Conservation (phyloP, 805 yeast species). For the Barnettozyma sucrosica region DNA sequence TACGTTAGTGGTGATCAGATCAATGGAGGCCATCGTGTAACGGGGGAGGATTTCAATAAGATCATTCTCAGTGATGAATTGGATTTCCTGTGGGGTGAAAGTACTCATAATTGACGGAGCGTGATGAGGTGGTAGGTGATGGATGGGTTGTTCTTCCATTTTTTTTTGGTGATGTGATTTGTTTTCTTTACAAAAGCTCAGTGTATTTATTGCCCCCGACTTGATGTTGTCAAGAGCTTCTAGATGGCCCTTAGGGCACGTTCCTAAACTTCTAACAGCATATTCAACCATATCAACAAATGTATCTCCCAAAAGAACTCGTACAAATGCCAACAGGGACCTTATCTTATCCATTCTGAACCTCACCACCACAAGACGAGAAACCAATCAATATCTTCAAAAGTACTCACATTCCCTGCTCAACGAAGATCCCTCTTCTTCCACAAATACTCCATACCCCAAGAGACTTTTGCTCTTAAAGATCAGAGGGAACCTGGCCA, state of each 20-base stretch:
- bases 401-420: constrained; percentile 46
- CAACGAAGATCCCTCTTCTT: constrained; percentile 26
- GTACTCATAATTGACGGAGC: constrained; percentile 35
- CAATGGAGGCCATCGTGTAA: constrained; percentile 58
- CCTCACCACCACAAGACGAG: constrained; percentile 91
- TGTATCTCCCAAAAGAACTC: constrained; percentile 6
- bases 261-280: background rate
- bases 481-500: constrained; percentile 22
- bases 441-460: background rate
- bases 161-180: background rate
- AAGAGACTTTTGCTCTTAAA: constrained; percentile 26
- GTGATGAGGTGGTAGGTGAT: constrained; percentile 24
- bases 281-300: constrained; percentile 10
- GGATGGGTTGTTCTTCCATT: background rate
- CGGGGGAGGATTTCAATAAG: constrained; percentile 71
- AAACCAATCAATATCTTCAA: constrained; percentile 72
- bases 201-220: background rate
- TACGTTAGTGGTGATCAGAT: constrained; percentile 53
- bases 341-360: constrained; percentile 78
- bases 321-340: constrained; percentile 47
- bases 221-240: constrained; percentile 4
- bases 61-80: constrained; percentile 81
- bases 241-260: constrained; percentile 2
- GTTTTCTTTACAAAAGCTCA: background rate
- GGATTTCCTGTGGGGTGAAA: constrained; percentile 71